A percentile compares a stretch with the other conserved stretches of the same genome.
These are phyloP conservation scores for Candida ortonii DNA, from an alignment of 805 yeast genomes.

Conservation along the genomic window DNA sequence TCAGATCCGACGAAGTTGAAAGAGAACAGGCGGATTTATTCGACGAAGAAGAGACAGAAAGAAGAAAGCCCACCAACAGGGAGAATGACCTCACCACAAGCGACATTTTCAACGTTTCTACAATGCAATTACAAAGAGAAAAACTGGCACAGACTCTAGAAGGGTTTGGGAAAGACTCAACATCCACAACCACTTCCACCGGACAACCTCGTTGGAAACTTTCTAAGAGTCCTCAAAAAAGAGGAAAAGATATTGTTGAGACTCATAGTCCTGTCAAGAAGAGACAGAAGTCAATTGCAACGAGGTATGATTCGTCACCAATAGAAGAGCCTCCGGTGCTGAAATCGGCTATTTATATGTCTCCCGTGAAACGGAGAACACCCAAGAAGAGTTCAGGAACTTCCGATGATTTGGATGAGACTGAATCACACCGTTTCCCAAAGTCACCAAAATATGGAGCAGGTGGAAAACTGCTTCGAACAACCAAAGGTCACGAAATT, in stretches of 20 bases:
- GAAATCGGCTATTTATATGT: slow-evolving; percentile 23
- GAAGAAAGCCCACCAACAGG: slow-evolving; percentile 2
- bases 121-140: slow-evolving; percentile 13
- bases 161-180: slow-evolving; percentile 3
- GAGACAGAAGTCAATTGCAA: slow-evolving; percentile 19
- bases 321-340: slow-evolving; percentile 32
- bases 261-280: slow-evolving; percentile 15
- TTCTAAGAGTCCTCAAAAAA: slow-evolving; percentile 12
- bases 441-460: slow-evolving; percentile 45
- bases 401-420: slow-evolving; percentile 12
- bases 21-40: slow-evolving; percentile 10
- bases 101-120: slow-evolving; percentile 19
- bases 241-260: slow-evolving; percentile 11
- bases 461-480: slow-evolving; percentile 34
- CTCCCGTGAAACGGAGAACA: slow-evolving; percentile 16
- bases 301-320: slow-evolving; percentile 34
- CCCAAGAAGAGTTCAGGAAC: slow-evolving; percentile 5
- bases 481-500: slow-evolving; percentile 24
- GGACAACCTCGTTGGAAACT: slow-evolving; percentile 15
- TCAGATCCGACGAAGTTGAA: slow-evolving; percentile 18
- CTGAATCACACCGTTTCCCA: slow-evolving; percentile 39
- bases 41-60: slow-evolving; percentile 1
- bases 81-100: slow-evolving; percentile 20
- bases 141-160: slow-evolving; percentile 6
- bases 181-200: slow-evolving; percentile 4